A percentile compares a stretch with the other conserved stretches of the same genome.
These are phyloP conservation scores for Pisolithus microcarpus DNA, from an alignment of 768 basidiomycete genomes.

Conservation along the genomic window DNA sequence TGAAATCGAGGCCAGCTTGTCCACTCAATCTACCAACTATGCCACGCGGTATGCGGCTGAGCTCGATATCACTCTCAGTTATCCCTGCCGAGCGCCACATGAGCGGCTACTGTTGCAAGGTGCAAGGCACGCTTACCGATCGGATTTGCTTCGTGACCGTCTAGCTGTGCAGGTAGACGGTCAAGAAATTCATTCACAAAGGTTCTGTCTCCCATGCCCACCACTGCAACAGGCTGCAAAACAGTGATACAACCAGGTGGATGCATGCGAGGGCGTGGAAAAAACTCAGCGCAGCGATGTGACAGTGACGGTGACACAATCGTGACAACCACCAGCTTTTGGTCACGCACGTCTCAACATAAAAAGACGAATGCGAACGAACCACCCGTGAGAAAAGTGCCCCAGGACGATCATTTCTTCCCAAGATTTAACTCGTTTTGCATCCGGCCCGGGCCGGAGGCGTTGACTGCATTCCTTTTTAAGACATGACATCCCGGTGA, in stretches of 20 bases:
- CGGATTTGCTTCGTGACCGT: background rate
- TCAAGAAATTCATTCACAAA: background rate
- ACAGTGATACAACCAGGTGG: too few relatives aligned
- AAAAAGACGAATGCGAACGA: slow-evolving; percentile 49
- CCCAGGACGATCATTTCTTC: slow-evolving; percentile 39
- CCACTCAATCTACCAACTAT: slow-evolving; percentile 6
- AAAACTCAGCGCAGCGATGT: background rate
- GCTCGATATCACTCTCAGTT: background rate
- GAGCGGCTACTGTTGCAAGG: background rate
- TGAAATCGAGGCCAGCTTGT: background rate
- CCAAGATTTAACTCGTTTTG: slow-evolving; percentile 34
- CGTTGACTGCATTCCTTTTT: slow-evolving; percentile 48
- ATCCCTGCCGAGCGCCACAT: background rate
- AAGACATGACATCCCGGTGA: slow-evolving; percentile 73
- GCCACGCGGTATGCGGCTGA: slow-evolving; percentile 4
- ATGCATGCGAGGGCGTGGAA: too few relatives aligned
- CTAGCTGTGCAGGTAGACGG: background rate
- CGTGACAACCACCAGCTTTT: slow-evolving; percentile 21
- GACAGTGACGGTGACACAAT: slow-evolving; percentile 2
- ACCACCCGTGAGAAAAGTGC: slow-evolving; percentile 42
- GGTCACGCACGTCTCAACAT: slow-evolving; percentile 45
- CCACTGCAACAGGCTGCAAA: background rate
- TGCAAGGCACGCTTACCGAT: background rate
- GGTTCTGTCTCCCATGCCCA: background rate
- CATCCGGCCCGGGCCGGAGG: slow-evolving; percentile 36